phyloP scores from a whole-genome alignment of 2,329 filamentous ascomycete genomes.

The Tolypocladium cylindrosporum region DNA sequence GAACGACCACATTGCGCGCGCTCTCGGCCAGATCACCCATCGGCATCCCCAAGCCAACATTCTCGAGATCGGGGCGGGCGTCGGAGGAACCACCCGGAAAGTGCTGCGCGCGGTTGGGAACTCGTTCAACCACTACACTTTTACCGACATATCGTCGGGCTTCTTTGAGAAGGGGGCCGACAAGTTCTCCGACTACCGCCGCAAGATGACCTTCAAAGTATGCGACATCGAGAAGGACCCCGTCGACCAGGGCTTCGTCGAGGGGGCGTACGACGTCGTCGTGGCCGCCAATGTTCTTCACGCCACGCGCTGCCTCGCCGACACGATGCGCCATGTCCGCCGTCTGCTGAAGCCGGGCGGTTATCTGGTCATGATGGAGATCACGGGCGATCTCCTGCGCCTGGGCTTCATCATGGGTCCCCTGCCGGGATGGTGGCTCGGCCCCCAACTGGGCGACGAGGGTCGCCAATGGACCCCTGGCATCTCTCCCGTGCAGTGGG shows the following conservation, averaged over 20 bases:
- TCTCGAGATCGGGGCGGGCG: background rate
- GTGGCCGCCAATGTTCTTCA: background rate
- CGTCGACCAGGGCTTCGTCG: background rate
- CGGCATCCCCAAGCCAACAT: background rate
- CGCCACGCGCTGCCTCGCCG: background rate
- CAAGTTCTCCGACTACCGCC: background rate
- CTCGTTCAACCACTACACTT: background rate
- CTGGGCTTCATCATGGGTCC: constrained; percentile 2
- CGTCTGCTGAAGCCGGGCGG: constrained; percentile 6
- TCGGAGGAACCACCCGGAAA: background rate
- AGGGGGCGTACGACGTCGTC: background rate
- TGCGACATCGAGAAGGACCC: background rate
- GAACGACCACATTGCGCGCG: background rate
- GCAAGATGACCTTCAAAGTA: background rate
- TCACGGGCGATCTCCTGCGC: background rate
- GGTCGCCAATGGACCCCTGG: background rate
- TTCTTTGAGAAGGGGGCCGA: background rate
- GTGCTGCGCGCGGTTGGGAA: background rate
- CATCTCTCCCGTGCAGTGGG: background rate
- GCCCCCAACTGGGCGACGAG: background rate
- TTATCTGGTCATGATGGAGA: constrained; percentile 6
- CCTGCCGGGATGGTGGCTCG: background rate
- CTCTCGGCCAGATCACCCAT: background rate
- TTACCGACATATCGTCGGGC: background rate
- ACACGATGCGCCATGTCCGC: constrained; percentile 1